Base-by-base conservation (phyloP, 495 filamentous ascomycete genomes). In the Hyaloscypha finlandica region DNA sequence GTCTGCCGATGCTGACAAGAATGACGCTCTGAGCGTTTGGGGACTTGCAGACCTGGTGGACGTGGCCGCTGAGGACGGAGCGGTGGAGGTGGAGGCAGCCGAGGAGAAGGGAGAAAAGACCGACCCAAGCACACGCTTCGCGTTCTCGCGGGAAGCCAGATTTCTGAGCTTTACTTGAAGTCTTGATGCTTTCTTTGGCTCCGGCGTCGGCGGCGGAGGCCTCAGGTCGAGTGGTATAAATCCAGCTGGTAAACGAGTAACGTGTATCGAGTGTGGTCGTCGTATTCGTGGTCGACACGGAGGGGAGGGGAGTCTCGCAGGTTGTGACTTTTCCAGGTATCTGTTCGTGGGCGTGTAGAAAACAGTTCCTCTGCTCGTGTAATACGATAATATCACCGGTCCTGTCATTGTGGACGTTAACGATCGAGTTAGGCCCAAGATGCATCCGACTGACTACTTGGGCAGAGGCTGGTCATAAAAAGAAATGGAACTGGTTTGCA, bases 251-350 rank as follows among this genome's bases (percentile, higher is more conserved):
- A 84, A 81, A 29, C 83, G 83, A 51, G 84, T 74, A 70, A 86
- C 84, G 70, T 85, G 83, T 62, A 86, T 85, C 16, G 82, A 81
- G 66, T 85, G 83, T 53, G 80, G 83, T 29, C 84, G 77, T 64
- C 83, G 81, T 25, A 76, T 77, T 63, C 83, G 81, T 55, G 84
- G 79, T 67, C 78, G 77, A 63, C 82, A 85, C 45, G 80, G 77
- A 55, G 84, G 81, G 30, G 73, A 75, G 32, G 84, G 84, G 61
- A 71, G 63, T 33, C 68, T 65, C 9, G 59, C 32, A 42, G 55
- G 29, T 33, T 64, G 58, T 25, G 69, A 53, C n/a, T 54, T 35
- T 6, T 65, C 57, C 6, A 45, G 35, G 25, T 19, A 8, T 45
- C 35, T 39, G 29, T 55, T 60, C 29, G 63, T 19, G 53, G 63